Percentiles rank a stretch among this genome's conserved stretches.
Conservation (phyloP, 495 filamentous ascomycete species). For the Cryomyces antarcticus region DNA sequence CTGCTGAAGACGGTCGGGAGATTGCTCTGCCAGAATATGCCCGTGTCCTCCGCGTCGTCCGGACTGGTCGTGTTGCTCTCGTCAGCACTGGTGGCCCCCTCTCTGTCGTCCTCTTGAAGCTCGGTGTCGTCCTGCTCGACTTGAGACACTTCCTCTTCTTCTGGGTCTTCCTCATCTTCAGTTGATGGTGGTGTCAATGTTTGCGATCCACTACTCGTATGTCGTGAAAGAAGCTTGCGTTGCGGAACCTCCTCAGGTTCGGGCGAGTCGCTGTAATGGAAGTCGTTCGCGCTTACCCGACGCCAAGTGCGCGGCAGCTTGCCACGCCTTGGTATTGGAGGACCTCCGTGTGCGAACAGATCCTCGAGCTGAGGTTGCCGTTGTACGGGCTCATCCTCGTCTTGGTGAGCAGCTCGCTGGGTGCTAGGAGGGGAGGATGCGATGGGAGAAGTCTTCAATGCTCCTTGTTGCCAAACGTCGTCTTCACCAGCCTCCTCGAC, state of each 20-base stretch:
- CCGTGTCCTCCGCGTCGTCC: slow-evolving; percentile 16
- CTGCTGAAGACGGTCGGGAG: slow-evolving; percentile 11
- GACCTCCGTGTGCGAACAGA: slow-evolving; percentile 4
- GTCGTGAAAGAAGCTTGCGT: too few relatives aligned
- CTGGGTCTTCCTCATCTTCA: background rate
- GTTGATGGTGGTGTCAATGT: background rate
- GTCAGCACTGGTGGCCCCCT: background rate
- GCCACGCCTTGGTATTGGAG: slow-evolving; percentile 15
- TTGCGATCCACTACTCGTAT: too few relatives aligned
- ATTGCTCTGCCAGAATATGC: slow-evolving; percentile 17
- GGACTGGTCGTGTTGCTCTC: slow-evolving; percentile 1
- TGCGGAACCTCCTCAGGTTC: slow-evolving; percentile 1
- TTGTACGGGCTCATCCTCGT: background rate
- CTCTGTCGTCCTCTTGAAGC: background rate
- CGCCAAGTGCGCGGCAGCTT: slow-evolving; percentile 26
- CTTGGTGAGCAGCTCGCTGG: background rate
- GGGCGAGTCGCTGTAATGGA: slow-evolving; percentile 15
- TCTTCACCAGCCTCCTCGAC: slow-evolving; percentile 3
- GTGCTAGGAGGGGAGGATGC: slow-evolving; percentile 13
- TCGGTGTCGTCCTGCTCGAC: slow-evolving; percentile 2
- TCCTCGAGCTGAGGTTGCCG: slow-evolving; percentile 8
- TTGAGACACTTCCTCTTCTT: background rate
- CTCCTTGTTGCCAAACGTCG: slow-evolving; percentile 26
- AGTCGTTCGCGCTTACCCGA: slow-evolving; percentile 16
- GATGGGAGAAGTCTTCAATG: background rate